These are phyloP conservation scores for Fusarium poae DNA, from an alignment of 2,329 filamentous ascomycete genomes.

Conservation along the genomic window DNA sequence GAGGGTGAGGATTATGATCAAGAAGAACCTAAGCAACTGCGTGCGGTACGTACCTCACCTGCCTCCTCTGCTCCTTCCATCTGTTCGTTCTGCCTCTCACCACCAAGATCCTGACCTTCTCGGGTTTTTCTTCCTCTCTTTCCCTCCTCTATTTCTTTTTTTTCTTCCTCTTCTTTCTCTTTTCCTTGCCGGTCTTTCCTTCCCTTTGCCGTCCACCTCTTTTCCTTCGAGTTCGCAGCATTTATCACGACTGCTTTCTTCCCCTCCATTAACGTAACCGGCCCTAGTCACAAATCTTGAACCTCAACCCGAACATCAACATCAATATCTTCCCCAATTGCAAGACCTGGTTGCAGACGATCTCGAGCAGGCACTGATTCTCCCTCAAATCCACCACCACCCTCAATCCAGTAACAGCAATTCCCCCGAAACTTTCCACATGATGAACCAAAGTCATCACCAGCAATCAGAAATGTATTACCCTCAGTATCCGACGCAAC, in stretches of 20 bases:
- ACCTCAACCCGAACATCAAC: conserved; percentile 4
- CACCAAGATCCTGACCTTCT: conserved; percentile 49
- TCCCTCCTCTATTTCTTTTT: conserved; percentile 51
- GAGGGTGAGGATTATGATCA: conserved; percentile 29
- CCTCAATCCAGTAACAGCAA: conserved; percentile 47
- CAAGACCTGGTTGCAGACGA: conserved; percentile 1
- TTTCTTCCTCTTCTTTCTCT: conserved; percentile 49
- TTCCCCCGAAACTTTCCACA: conserved; percentile 36
- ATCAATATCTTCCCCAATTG: conserved; percentile 17
- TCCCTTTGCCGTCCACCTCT: conserved; percentile 48
- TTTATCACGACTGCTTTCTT: conserved; percentile 65
- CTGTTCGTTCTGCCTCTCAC: conserved; percentile 48
- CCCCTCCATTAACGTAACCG: conserved; percentile 56
- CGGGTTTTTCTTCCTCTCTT: conserved; percentile 41
- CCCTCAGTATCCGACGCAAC: conserved; percentile 78
- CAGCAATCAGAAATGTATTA: conserved; percentile 72
- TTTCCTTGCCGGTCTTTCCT: conserved; percentile 45
- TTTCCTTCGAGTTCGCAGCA: conserved; percentile 63
- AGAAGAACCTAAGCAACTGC: conserved; percentile 12
- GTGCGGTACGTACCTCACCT: conserved; percentile 49
- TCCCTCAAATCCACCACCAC: not conserved
- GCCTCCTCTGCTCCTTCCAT: conserved; percentile 41
- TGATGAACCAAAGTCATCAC: conserved; percentile 80
- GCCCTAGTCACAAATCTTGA: conserved; percentile 15
- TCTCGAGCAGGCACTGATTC: conserved; percentile 1